Evolutionary conservation across 768 basidiomycete species (phyloP).

Genomic region (Suillus decipiens): DNA sequence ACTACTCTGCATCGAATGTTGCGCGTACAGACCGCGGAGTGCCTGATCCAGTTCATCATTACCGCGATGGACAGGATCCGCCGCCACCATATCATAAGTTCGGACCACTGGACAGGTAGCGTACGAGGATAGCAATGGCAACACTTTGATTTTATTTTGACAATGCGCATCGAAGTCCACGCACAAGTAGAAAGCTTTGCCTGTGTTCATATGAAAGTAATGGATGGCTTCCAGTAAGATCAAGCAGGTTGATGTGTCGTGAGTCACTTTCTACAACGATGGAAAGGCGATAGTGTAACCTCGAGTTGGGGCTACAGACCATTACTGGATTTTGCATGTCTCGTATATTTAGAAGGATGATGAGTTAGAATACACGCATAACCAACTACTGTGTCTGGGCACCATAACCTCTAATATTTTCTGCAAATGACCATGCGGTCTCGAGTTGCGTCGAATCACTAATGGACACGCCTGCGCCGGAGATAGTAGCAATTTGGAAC

Average conservation of each 20-base stretch:
- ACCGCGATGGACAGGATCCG: conserved; percentile 23
- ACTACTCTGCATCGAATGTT: conserved; percentile 22
- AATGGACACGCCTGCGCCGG: conserved; percentile 71
- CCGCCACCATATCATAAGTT: conserved; percentile 30
- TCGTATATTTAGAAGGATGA: neutral
- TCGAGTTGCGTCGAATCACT: conserved; percentile 75
- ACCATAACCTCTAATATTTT: conserved; percentile 89
- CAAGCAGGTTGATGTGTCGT: neutral
- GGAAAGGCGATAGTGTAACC: neutral
- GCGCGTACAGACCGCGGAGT: conserved; percentile 4
- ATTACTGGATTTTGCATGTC: no score
- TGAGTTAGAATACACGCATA: conserved; percentile 10
- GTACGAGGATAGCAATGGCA: neutral
- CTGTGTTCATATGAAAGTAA: no score
- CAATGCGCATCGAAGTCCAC: neutral
- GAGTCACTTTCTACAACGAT: neutral
- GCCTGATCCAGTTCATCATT: conserved; percentile 16
- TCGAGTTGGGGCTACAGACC: neutral
- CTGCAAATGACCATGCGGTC: conserved; percentile 91
- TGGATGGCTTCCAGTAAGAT: neutral
- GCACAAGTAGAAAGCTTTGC: no score
- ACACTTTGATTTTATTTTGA: conserved; percentile 3
- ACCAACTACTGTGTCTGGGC: conserved; percentile 75
- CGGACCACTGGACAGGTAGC: conserved; percentile 3
- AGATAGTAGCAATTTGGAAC: conserved; percentile 96